phyloP scores from a whole-genome alignment of 208 protist genomes.

The Trypanosoma grayi region DNA sequence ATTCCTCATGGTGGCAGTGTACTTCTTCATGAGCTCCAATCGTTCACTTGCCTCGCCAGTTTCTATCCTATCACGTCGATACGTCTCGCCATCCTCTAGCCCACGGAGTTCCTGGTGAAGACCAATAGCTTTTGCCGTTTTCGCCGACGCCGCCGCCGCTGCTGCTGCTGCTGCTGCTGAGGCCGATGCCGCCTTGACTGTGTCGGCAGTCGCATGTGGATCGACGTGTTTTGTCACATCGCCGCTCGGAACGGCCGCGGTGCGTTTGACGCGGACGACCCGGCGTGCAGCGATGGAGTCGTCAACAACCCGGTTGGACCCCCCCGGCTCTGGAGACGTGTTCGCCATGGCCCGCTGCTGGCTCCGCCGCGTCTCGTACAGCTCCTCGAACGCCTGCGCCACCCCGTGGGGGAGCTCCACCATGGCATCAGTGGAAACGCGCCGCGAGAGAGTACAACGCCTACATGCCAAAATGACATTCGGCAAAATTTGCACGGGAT shows the following conservation, averaged over 20 bases:
- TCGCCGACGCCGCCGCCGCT: too few relatives aligned
- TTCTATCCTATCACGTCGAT: slow-evolving; percentile 13
- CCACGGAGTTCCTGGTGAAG: slow-evolving; percentile 26
- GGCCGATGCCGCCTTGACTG: slow-evolving; percentile 17
- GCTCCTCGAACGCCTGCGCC: slow-evolving; percentile 22
- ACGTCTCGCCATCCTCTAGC: slow-evolving; percentile 38
- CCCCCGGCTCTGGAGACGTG: not conserved
- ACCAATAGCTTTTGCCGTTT: not conserved
- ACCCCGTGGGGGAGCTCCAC: slow-evolving; percentile 41
- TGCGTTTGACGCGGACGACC: slow-evolving; percentile 31
- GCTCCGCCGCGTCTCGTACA: slow-evolving; percentile 16
- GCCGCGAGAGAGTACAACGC: slow-evolving; percentile 30
- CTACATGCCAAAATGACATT: slow-evolving; percentile 46
- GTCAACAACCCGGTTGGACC: not conserved
- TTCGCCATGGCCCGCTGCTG: not conserved
- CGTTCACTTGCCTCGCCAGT: slow-evolving; percentile 10
- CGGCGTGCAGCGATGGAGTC: slow-evolving; percentile 27
- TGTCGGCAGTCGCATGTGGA: not conserved
- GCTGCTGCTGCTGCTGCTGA: too few relatives aligned
- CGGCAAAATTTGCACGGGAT: slow-evolving; percentile 53
- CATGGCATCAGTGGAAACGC: slow-evolving; percentile 10
- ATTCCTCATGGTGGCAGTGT: not conserved
- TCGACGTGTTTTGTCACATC: not conserved
- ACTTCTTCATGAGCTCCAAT: slow-evolving; percentile 25
- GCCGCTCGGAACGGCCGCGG: not conserved